Base-by-base conservation (phyloP, 805 yeast genomes). In the Candida golubevii region DNA sequence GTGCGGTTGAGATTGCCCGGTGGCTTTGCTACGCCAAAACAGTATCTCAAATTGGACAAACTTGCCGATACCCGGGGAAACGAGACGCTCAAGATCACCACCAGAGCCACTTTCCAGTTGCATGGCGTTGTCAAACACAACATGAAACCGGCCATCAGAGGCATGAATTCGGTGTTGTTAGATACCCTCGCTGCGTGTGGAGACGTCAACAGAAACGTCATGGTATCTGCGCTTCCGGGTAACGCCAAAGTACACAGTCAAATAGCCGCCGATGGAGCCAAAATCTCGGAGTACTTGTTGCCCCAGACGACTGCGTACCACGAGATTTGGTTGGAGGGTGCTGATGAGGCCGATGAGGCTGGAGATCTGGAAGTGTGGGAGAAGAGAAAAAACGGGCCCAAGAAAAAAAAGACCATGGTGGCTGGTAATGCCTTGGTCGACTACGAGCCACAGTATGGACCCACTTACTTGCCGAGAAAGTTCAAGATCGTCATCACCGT, bases 141-240 rank as follows among this genome's bases (percentile, higher is more conserved):
- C 60, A 74, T 91, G 66, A 89, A 88, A 66, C 87, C 93, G 8
- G 83, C 96, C 1, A 88, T 91, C 54, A 83, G 95, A 71, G 96
- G 91, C 33, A 89, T 91, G 83, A 91, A 91, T 64, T 72, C 95
- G 13, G 85, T 83, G 7, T 76, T 91, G 57, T 77, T 91, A 84
- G 98, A 93, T 62, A 90, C 97, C 8, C 77, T 91, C 47, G 98
- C 96, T 48, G 98, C 98, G 1, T 91, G 97, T 75, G 98, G 98
- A 74, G 98, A 91, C 72, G 98, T 91, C 36, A 87, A 88, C 71
- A 85, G 98, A 78, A 91, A 91, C 62, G 97, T 91, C 36, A 91
- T 90, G 83, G 77, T 86, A 43, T 79, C 91, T 47, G 96, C 96
- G n/a, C 72, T 88, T 29, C 97, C 97, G 13, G 78, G 77, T 28